Evolutionary conservation across 331 rosid species (phyloP).

Genomic region (Dryas integrifolia): DNA sequence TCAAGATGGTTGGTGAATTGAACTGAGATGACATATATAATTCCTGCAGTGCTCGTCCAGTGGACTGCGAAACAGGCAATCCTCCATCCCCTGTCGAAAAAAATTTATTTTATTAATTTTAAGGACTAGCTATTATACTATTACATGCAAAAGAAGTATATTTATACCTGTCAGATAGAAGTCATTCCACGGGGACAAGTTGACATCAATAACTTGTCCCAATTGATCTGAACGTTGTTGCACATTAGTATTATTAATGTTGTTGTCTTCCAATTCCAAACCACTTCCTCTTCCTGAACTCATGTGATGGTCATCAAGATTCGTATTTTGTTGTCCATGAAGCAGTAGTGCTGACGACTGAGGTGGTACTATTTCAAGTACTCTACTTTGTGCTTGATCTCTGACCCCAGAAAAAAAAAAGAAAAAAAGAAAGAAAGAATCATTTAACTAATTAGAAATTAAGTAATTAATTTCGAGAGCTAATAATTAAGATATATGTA

Average conservation of each 20-base stretch:
- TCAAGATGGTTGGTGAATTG: background rate
- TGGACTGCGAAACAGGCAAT: background rate
- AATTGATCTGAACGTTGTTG: conserved; percentile 25
- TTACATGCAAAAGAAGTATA: background rate
- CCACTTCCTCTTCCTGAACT: conserved; percentile 4
- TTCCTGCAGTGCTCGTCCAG: background rate
- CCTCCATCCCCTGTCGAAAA: too few species aligned
- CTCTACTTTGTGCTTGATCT: conserved; percentile 29
- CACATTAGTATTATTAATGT: background rate
- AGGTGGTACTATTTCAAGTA: conserved; percentile 28
- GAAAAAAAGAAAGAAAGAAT: too few species aligned
- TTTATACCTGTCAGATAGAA: conserved; percentile 30
- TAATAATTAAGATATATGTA: too few species aligned
- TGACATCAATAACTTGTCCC: conserved; percentile 30
- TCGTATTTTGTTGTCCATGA: conserved; percentile 22
- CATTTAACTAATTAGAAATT: background rate
- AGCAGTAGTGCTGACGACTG: conserved; percentile 1
- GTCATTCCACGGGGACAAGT: conserved; percentile 37
- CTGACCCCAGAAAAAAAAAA: conserved; percentile 15
- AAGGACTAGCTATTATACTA: too few species aligned
- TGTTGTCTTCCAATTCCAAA: conserved; percentile 21
- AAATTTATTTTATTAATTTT: too few species aligned
- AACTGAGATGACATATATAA: background rate
- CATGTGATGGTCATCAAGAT: conserved; percentile 22
- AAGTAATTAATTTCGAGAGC: background rate